These are phyloP conservation scores for Takakia lepidozioides DNA, from an alignment of 225 moss, liverwort and hornwort genomes.

Conservation along the genomic window DNA sequence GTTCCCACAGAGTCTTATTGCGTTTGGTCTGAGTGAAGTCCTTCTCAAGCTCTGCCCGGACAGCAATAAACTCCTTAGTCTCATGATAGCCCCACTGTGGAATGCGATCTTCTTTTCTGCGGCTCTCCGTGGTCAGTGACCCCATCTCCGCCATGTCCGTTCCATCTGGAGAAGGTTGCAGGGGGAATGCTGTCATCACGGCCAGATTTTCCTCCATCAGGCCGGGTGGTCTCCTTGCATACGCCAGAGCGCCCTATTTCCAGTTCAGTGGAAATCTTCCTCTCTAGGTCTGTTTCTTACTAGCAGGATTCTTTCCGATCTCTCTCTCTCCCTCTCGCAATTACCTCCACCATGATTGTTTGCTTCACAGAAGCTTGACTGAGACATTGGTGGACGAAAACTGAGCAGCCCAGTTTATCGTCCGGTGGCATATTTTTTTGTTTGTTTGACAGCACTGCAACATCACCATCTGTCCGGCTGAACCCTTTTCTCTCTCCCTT, in stretches of 20 bases:
- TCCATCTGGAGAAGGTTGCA: constrained; percentile 61
- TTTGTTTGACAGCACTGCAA: no score
- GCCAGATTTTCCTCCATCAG: constrained; percentile 96
- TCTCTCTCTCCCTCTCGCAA: no score
- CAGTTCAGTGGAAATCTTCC: no score
- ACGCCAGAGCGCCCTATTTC: constrained; percentile 66
- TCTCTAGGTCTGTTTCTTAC: no score
- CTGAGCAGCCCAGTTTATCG: no score
- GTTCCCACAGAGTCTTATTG: constrained; percentile 99
- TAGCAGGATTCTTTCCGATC: no score
- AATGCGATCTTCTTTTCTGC: constrained; percentile 96
- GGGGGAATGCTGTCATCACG: constrained; percentile 61
- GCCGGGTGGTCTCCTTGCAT: constrained; percentile 44
- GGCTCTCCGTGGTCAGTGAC: constrained; percentile 61
- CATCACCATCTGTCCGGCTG: no score
- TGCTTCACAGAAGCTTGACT: no score
- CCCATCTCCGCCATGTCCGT: constrained; percentile 69
- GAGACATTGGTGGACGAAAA: no score
- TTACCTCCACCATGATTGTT: no score
- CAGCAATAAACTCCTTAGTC: constrained; percentile 94
- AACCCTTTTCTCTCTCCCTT: no score
- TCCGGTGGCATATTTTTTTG: no score
- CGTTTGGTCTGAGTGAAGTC: constrained; percentile 99
- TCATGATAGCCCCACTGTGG: constrained; percentile 99
- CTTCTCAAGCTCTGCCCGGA: constrained; percentile 97